phyloP scores from a whole-genome alignment of 2,329 filamentous ascomycete genomes.

The Dactylellina sp. region DNA sequence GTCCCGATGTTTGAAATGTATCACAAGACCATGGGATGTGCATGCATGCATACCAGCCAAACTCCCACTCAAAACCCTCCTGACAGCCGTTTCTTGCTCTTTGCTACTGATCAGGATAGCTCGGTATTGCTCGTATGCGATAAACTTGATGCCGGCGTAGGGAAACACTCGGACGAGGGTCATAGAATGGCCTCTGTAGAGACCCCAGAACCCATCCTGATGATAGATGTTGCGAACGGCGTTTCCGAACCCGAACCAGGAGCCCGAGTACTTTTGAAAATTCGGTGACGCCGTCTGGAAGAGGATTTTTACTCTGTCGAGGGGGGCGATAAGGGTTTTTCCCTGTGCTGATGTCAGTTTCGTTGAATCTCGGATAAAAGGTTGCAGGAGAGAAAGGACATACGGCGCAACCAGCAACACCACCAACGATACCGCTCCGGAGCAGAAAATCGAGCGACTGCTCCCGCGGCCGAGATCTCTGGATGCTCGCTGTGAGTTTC shows the following conservation, averaged over 20 bases:
- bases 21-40: background rate
- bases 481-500: slow-evolving; percentile 1
- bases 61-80: slow-evolving; percentile 79
- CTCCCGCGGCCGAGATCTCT: slow-evolving; percentile 28
- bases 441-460: slow-evolving; percentile 77
- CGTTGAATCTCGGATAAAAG: background rate
- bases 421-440: slow-evolving; percentile 86
- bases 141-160: slow-evolving; percentile 96
- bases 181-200: slow-evolving; percentile 94
- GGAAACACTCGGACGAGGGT: slow-evolving; percentile 95
- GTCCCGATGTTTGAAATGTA: background rate
- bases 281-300: slow-evolving; percentile 96
- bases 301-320: slow-evolving; percentile 98
- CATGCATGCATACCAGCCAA: slow-evolving; percentile 67
- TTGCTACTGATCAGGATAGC: slow-evolving; percentile 77
- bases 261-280: slow-evolving; percentile 91
- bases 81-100: slow-evolving; percentile 81
- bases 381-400: background rate
- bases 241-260: slow-evolving; percentile 83
- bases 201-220: slow-evolving; percentile 77
- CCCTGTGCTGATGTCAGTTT: slow-evolving; percentile 69
- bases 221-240: slow-evolving; percentile 86
- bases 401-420: slow-evolving; percentile 91
- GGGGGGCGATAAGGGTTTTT: slow-evolving; percentile 93
- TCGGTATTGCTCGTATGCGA: slow-evolving; percentile 96